Base-by-base conservation (phyloP, 495 filamentous ascomycete genomes). In the Penicillium arizonense region DNA sequence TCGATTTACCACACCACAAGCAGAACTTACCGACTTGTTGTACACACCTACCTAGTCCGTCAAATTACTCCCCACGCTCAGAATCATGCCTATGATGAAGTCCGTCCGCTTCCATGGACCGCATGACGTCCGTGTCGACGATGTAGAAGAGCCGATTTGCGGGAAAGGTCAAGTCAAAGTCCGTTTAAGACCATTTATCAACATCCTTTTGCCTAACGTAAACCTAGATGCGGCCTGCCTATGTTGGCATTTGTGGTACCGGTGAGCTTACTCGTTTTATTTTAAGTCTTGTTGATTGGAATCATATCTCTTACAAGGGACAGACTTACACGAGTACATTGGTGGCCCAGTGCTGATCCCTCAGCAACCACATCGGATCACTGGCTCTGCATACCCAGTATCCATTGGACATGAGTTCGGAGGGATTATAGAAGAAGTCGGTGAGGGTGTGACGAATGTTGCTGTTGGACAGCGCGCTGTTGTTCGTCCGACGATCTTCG, bases 371-470 rank as follows among this genome's bases (percentile, higher is more conserved):
- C 83, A 87, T 62, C 73, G 69, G 1, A 77, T 85, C 41, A 85
- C 82, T 9, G 73, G 75, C 32, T 71, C 79, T 44, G 68, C 63
- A 10, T 68, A 76, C n/a, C 83, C 83, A 1, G 47, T 82, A 32
- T 77, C 78, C 3, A 69, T 86, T 44, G 84, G 83, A 13, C 83
- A 87, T 50, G 83, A 86, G 54, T 82, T 87, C 58, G 71, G 70
- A 34, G 84, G 82, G 14, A 71, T 72, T 0, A 70, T 86, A 12
- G 75, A 83, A 38, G 82, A 83, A 59, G 70, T 85, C 10, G 83
- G 83, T 7, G 68, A 78, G 4, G 78, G 64, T 12, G 75, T 85
- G 6, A 68, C 61, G 0, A 69, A 75, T 43, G 64, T 79, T 46
- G 71, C 69, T 47, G 62, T 69, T 9, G 82, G 83, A n/a, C 75